phyloP scores from a whole-genome alignment of 1,284 basidiomycete species.

The Microbotryomycetes sp. region DNA sequence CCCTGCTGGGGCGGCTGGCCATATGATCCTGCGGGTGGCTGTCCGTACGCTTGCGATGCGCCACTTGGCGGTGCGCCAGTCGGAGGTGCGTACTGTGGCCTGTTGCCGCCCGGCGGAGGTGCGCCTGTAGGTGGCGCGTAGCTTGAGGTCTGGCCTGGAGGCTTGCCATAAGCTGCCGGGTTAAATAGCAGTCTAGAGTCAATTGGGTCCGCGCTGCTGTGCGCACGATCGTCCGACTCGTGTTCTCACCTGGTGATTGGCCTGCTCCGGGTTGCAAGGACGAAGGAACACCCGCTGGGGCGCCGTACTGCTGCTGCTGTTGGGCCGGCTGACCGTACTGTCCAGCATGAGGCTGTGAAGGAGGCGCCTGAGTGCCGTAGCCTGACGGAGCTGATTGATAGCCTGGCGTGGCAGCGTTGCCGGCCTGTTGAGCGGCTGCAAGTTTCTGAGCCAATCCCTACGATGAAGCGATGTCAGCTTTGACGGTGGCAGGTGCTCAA shows the following conservation, averaged over 20 bases:
- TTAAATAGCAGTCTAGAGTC: constrained; percentile 1
- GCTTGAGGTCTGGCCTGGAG: background rate
- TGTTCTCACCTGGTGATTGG: background rate
- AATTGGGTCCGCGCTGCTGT: constrained; percentile 1
- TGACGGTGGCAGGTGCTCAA: too few species aligned
- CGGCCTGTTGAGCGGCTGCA: constrained; percentile 2
- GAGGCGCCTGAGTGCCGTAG: background rate
- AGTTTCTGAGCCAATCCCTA: constrained; percentile 17
- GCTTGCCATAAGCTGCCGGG: constrained; percentile 5
- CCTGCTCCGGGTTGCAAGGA: background rate
- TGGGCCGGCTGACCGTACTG: background rate
- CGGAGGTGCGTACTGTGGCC: constrained; percentile 35
- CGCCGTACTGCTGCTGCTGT: constrained; percentile 3
- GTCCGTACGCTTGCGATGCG: constrained; percentile 2
- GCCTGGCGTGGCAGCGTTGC: background rate
- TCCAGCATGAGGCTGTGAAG: background rate
- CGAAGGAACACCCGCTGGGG: background rate
- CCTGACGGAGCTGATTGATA: background rate
- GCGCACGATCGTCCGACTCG: constrained; percentile 14
- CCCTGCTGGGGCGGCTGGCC: constrained; percentile 21
- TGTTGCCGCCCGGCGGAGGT: constrained; percentile 5
- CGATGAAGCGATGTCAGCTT: background rate
- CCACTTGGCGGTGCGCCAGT: constrained; percentile 5
- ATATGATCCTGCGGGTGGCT: constrained; percentile 23
- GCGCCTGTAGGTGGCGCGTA: constrained; percentile 13